Evolutionary conservation across 345 rosid genomes (phyloP), one percentile per base, ranked within the genome.

Genomic region (Eucalyptus albens): DNA sequence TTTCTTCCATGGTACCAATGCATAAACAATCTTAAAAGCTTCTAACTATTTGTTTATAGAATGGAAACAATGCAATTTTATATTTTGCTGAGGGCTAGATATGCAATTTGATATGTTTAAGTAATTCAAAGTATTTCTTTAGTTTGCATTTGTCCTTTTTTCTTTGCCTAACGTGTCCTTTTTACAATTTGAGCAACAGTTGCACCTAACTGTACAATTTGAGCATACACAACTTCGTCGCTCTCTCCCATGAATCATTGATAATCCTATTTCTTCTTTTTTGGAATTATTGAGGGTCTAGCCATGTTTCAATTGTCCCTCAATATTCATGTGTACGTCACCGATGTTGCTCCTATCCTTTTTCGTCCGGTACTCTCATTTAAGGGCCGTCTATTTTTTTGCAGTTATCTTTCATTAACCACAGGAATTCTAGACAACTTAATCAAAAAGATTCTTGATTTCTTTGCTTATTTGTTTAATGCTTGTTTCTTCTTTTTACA

Each of bases 221-320:
- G 37, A 65, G 37, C 72, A 29, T 65, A 7, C 72, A 65, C 19
- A 65, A 65, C 4, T 65, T 65, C 8, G 2, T 29, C 5, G 17
- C 72, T 65, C 37, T 65, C 72, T 65, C 31, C 16, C 72, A 65
- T 2, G 10, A 65, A 65, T 65, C 72, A 65, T 14, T 15, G 72
- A 27, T 65, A n/a, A 65, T 62, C 37, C 3, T 65, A 8, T 11
- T 0, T 65, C 0, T 62, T 29, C 33, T 14, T 65, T 62, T 65
- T 65, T 13, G 72, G 72, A 65, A 29, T 65, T 65, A 29, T 31
- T 13, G 9, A 29, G 72, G 72, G 9, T 47, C 95, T 96, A 90
- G 94, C 95, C 91, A 12, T 29, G 31, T 60, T 60, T 60, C 90
- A 96, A 5, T 60, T 12, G 67, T 60, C 67, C 29, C n/a, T 27